These are phyloP conservation scores for Tylopilus cervinicoccineus DNA, from an alignment of 768 basidiomycete species.

Conservation along the genomic window DNA sequence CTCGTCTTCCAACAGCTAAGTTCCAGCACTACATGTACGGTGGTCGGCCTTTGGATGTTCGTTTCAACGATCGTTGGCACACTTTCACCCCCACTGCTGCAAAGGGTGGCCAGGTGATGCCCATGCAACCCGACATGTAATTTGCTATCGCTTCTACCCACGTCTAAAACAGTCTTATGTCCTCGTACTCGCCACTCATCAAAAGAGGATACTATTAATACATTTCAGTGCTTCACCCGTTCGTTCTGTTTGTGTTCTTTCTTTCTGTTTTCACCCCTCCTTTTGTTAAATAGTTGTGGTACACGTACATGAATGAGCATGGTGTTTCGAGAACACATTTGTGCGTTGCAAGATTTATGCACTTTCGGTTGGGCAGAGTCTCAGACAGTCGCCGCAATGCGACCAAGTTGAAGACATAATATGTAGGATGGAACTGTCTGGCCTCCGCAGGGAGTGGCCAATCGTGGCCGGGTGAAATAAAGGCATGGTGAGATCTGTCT, in stretches of 20 bases:
- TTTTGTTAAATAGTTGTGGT: conserved; percentile 3
- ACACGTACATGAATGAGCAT: conserved; percentile 2
- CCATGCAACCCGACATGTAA: conserved; percentile 57
- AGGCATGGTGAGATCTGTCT: too few species aligned
- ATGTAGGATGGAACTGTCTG: too few species aligned
- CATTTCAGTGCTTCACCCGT: not conserved
- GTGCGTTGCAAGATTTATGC: too few species aligned
- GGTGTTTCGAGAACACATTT: too few species aligned
- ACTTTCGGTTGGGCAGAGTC: too few species aligned
- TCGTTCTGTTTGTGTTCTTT: not conserved
- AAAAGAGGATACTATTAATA: not conserved
- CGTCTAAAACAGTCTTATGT: not conserved
- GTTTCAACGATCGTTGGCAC: conserved; percentile 95
- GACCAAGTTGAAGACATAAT: too few species aligned
- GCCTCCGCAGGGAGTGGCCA: too few species aligned
- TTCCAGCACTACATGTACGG: conserved; percentile 97
- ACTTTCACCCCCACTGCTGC: conserved; percentile 87
- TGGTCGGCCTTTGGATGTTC: conserved; percentile 83
- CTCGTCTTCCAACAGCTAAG: conserved; percentile 51
- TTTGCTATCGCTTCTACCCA: not conserved
- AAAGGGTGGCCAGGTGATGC: conserved; percentile 73
- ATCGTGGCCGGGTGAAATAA: too few species aligned
- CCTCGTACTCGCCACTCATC: not conserved
- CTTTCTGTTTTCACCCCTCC: not conserved
- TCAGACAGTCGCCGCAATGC: too few species aligned